Percentiles rank a stretch among this genome's conserved stretches.
Evolutionary conservation across 805 yeast genomes (phyloP).

Genomic region (Lipomyces sp.): DNA sequence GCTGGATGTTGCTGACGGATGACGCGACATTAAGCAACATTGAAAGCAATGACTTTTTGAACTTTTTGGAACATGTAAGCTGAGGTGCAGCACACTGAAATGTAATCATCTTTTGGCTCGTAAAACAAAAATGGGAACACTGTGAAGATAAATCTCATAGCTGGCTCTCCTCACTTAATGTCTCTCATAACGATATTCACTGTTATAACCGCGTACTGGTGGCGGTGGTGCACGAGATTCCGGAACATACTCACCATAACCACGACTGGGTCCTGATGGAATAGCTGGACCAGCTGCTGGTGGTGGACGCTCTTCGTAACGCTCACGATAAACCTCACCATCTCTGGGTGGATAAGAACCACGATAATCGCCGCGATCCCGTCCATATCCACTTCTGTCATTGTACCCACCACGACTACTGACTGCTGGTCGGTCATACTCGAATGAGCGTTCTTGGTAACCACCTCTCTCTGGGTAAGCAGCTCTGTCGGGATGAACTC

Average conservation of each 20-base stretch:
- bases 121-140: neutral
- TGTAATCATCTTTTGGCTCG: neutral
- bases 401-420: constrained; percentile 8
- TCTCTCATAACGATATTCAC: constrained; percentile 15
- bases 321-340: neutral
- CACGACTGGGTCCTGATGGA: constrained; percentile 16
- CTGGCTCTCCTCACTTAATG: neutral
- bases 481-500: neutral
- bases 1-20: neutral
- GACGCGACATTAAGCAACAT: neutral
- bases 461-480: neutral
- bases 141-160: neutral
- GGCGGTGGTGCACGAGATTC: constrained; percentile 12
- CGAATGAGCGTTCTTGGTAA: neutral
- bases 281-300: neutral
- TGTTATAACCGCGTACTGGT: neutral
- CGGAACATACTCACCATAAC: constrained; percentile 11
- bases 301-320: neutral
- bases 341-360: constrained; percentile 7
- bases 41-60: neutral
- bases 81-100: neutral
- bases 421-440: constrained; percentile 4
- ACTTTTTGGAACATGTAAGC: neutral
- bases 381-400: constrained; percentile 9
- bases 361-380: constrained; percentile 9